phyloP scores from a whole-genome alignment of 768 basidiomycete species.

The Lentinula aciculospora region DNA sequence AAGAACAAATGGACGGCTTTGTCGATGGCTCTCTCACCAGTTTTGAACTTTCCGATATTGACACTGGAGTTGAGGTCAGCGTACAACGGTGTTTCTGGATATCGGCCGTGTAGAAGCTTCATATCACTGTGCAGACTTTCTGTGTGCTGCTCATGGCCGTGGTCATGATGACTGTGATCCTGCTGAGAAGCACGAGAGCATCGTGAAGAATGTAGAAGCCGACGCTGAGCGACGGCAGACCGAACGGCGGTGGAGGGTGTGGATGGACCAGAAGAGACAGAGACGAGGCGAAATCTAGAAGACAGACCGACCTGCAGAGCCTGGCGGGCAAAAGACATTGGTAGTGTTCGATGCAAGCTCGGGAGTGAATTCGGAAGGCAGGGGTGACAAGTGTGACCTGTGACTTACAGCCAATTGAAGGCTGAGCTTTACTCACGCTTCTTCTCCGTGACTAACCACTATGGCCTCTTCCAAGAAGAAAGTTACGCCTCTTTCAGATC shows the following conservation, averaged over 20 bases:
- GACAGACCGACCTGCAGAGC: background rate
- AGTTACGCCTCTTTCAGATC: conserved; percentile 52
- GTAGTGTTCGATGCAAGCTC: conserved; percentile 22
- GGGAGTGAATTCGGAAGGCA: conserved; percentile 22
- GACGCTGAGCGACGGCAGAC: conserved; percentile 37
- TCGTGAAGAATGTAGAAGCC: conserved; percentile 44
- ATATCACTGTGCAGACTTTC: conserved; percentile 31
- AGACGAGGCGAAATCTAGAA: conserved; percentile 9
- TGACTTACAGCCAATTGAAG: conserved; percentile 24
- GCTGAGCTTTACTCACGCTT: conserved; percentile 2
- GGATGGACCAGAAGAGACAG: conserved; percentile 17
- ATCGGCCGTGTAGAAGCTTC: conserved; percentile 4
- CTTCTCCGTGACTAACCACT: conserved; percentile 13
- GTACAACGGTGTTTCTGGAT: background rate
- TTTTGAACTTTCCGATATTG: conserved; percentile 45
- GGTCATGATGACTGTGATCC: conserved; percentile 26
- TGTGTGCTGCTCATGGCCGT: conserved; percentile 15
- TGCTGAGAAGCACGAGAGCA: conserved; percentile 13
- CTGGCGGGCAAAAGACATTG: conserved; percentile 53
- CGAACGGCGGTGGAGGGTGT: conserved; percentile 18
- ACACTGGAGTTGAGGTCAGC: conserved; percentile 25
- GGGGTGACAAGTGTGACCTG: background rate
- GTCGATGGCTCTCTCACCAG: conserved; percentile 86
- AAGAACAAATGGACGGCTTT: conserved; percentile 97
- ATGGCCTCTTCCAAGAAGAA: conserved; percentile 59